Evolutionary conservation across 768 basidiomycete species (phyloP), one percentile per base, ranked within the genome.

Genomic region (Mycena polygramma): DNA sequence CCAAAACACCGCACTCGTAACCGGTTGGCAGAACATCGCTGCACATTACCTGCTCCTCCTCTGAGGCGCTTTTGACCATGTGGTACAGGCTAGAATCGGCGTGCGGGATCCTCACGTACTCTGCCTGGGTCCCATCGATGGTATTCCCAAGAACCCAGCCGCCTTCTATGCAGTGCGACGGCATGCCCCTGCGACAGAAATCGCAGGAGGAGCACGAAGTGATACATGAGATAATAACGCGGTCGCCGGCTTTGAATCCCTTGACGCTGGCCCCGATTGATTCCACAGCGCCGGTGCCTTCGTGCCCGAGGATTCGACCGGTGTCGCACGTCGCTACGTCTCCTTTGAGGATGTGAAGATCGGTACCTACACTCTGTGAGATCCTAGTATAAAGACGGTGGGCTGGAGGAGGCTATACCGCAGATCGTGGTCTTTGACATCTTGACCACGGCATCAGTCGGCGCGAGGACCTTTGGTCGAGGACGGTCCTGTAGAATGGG

Each of bases 261-360:
- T 63, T 51, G 7, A 83, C 83, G n/a, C 66, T 57, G 1, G 61
- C 36, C 1, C 83, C 82, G 48, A 83, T 68, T 39, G 77, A 63
- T 37, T 83, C 67, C 26, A 83, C 77, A 36, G 80, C 17, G 6
- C 79, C 83, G 1, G 81, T 62, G 6, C 83, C 83, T 73, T 83
- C 83, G 45, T 83, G 83, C 4, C 83, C 81, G 36, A 83, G 80
- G 19, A 82, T 81, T 70, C 77, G 79, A 37, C 82, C 80, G 10
- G 24, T 49, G n/a, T 39, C 11, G 43, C 66, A 69, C 11, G 74
- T 71, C 20, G 75, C 61, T 22, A 77, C 72, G 57, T 77, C 75
- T 26, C 76, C 76, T 60, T 77, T 73, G 72, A 77, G 77, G 68
- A 77, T 79, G 57, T 83, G 83, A 30, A 78, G 73, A 71, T 84